Conservation (phyloP, 352 stramenopile species). For the Pythium dissimile region DNA sequence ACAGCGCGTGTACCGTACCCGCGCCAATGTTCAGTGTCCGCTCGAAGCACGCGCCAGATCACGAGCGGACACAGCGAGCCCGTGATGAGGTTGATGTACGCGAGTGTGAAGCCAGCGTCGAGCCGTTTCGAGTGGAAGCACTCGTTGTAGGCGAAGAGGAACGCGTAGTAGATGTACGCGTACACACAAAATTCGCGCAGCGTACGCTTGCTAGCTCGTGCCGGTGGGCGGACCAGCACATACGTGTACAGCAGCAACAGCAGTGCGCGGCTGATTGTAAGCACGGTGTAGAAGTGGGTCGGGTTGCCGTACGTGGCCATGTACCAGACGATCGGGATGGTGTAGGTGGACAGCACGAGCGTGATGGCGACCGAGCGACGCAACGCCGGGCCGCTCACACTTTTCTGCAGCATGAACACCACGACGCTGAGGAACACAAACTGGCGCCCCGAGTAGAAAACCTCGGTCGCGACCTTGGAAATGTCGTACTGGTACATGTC, state of each 20-base stretch:
- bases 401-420: conserved; percentile 37
- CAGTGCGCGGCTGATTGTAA: conserved; percentile 6
- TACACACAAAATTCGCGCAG: conserved; percentile 27
- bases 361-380: conserved; percentile 24
- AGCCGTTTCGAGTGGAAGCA: conserved; percentile 12
- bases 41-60: conserved; percentile 42
- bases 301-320: neutral
- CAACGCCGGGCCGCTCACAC: conserved; percentile 28
- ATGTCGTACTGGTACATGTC: conserved; percentile 9
- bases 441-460: conserved; percentile 34
- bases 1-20: conserved; percentile 33
- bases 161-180: conserved; percentile 23
- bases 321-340: conserved; percentile 25
- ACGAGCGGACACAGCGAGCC: conserved; percentile 29
- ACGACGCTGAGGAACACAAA: conserved; percentile 37
- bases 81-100: conserved; percentile 14
- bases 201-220: conserved; percentile 15
- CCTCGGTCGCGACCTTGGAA: conserved; percentile 17
- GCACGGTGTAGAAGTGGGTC: conserved; percentile 9
- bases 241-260: conserved; percentile 26
- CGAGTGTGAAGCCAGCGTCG: conserved; percentile 10
- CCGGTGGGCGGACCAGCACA: conserved; percentile 13
- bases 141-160: conserved; percentile 18
- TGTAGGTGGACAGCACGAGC: conserved; percentile 23
- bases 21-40: conserved; percentile 50